Evolutionary conservation across 169 alveolate species (phyloP), one percentile per base, ranked within the genome.

Genomic region (Theileria luwenshuni): DNA sequence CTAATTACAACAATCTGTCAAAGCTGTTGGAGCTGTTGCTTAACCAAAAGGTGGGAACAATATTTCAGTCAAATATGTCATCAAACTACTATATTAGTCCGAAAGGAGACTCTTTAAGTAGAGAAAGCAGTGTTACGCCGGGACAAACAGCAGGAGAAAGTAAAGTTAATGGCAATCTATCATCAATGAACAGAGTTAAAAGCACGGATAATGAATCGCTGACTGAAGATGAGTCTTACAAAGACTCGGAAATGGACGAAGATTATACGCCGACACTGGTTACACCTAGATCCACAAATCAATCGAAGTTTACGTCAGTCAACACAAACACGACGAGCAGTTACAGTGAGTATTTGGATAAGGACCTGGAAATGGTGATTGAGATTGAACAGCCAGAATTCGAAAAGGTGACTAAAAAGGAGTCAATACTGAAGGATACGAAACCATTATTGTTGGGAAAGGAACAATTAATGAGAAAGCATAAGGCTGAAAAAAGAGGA

Each of bases 1-100:
- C 87, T 5, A 79, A 79, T 54, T 79, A 79, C 35, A 56, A 43
- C 38, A 56, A 56, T 27, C 32, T 56, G 45, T 27, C 65, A 32
- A 56, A n/a, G 38, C 38, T 56, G 38, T 6, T 56, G 38, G 65
- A 56, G 32, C 30, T 56, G 32, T 3, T 56, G 65, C 30, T 56
- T 13, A 56, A 56, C 68, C 83, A 15, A 19, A 71, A 30, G 42
- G 56, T 28, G 77, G 77, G 35, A 56, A 64, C 25, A 30, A 58
- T 49, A 79, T 79, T 54, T 71, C 71, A 74, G 70, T 41, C 32
- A 30, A 68, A 13, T 58, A 61, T 47, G 74, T 33, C 68, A 8
- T 71, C 68, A 21, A 71, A 19, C 28, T 68, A 30, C 47, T 68
- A 41, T 56, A n/a, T n/a, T n/a, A n/a, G n/a, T n/a, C n/a, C n/a